Base-by-base conservation (phyloP, 176 grass and related monocot species). In the Dendrocalamus sinicus region DNA sequence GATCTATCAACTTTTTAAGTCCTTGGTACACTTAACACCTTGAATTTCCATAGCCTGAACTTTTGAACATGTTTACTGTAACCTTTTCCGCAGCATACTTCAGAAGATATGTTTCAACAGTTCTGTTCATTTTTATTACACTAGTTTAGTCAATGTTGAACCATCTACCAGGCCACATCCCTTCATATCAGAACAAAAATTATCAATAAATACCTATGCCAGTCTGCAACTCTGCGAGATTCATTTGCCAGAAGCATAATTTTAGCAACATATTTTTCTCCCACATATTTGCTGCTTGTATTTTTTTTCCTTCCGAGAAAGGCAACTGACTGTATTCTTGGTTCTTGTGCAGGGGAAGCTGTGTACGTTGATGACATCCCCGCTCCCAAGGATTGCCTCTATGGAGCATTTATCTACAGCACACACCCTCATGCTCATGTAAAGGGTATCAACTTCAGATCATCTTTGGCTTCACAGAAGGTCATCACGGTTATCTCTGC, bases 301-400 rank as follows among this genome's bases (percentile, higher is more conserved):
- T 30, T 30, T 20, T 4, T 54, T 51, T 48, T 4, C 40, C 60
- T 28, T 41, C 40, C 12, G 5, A 84, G 76, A 63, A 75, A 72
- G 62, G 16, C 30, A 79, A 4, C 60, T 52, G 58, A 90, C 15
- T 2, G 81, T 88, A 85, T 94, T 59, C 16, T 22, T 65, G 48
- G n/a, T 76, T 81, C 10, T 78, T 74, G 17, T 23, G 23, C 73
- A 97, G 95, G 95, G 74, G 92, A 97, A 81, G 95, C 95, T 26
- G 89, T 97, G 72, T 97, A 94, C 4, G 86, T 94, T 59, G 95
- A 94, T 88, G 95, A 97, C 71, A 92, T 97, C 68, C 92, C 95
- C 77, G 80, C 95, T 83, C 88, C 90, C 15, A 92, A 89, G 72
- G 90, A 97, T 67, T 97, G 95, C 69, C 92, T 97, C 40, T 94